Percentiles rank a stretch among this genome's conserved stretches.
phyloP scores from a whole-genome alignment of 192 early-diverging fungal species.

The Linnemannia zychae region DNA sequence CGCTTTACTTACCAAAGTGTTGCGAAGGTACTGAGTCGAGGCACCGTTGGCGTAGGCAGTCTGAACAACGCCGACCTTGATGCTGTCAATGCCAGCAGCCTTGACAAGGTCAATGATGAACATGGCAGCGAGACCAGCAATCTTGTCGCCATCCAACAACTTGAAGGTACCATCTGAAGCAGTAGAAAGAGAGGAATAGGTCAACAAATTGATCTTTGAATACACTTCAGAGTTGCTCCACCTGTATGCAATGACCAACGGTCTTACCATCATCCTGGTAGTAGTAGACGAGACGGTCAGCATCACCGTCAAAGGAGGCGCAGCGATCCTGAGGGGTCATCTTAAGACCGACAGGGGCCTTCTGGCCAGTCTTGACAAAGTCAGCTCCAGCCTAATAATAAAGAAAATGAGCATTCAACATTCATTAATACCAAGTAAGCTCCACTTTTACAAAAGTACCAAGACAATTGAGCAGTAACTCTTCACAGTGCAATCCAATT shows the following conservation, averaged over 20 bases:
- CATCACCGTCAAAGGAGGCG: slow-evolving; percentile 97
- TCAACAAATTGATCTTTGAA: neutral
- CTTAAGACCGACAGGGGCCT: slow-evolving; percentile 76
- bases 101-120: slow-evolving; percentile 94
- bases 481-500: slow-evolving; percentile 19
- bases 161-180: slow-evolving; percentile 79
- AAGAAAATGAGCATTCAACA: neutral
- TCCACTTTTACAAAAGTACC: neutral
- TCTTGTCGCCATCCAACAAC: slow-evolving; percentile 99
- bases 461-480: neutral
- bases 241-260: neutral
- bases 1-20: slow-evolving; percentile 76
- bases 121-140: slow-evolving; percentile 93
- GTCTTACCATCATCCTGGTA: slow-evolving; percentile 80
- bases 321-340: slow-evolving; percentile 79
- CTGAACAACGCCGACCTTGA: slow-evolving; percentile 97
- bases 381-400: slow-evolving; percentile 92
- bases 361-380: slow-evolving; percentile 94
- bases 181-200: neutral
- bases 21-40: slow-evolving; percentile 92
- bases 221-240: neutral
- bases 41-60: slow-evolving; percentile 99
- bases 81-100: slow-evolving; percentile 79
- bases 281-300: slow-evolving; percentile 98
- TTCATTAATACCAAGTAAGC: neutral